phyloP scores from a whole-genome alignment of 2,329 filamentous ascomycete genomes.

The Apiospora koreana region DNA sequence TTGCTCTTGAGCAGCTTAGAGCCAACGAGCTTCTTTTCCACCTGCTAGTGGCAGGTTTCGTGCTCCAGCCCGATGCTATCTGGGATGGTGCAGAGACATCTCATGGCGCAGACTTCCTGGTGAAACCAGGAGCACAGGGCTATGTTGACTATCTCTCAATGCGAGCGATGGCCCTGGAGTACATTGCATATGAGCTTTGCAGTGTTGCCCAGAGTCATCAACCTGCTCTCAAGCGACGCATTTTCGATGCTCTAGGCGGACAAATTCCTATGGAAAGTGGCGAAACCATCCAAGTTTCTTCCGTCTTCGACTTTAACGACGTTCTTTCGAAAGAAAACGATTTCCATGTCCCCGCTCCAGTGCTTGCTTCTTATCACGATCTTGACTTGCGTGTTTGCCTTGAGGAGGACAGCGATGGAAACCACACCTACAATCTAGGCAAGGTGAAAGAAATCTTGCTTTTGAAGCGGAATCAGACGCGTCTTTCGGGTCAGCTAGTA shows the following conservation, averaged over 20 bases:
- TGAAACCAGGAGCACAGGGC: slow-evolving; percentile 65
- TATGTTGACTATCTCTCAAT: slow-evolving; percentile 77
- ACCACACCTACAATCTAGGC: slow-evolving; percentile 65
- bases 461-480: slow-evolving; percentile 65
- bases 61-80: slow-evolving; percentile 66
- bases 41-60: slow-evolving; percentile 69
- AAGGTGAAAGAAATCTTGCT: slow-evolving; percentile 74
- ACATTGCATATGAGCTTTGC: slow-evolving; percentile 82
- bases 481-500: slow-evolving; percentile 49
- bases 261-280: slow-evolving; percentile 68
- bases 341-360: slow-evolving; percentile 54
- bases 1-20: slow-evolving; percentile 79
- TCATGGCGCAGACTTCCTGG: slow-evolving; percentile 65
- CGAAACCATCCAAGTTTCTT: slow-evolving; percentile 67
- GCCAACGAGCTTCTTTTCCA: slow-evolving; percentile 78
- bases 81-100: slow-evolving; percentile 71
- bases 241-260: slow-evolving; percentile 76
- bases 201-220: slow-evolving; percentile 70
- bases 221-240: slow-evolving; percentile 68
- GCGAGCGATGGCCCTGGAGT: slow-evolving; percentile 79
- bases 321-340: slow-evolving; percentile 64
- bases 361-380: slow-evolving; percentile 61
- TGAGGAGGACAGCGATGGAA: slow-evolving; percentile 58
- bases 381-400: slow-evolving; percentile 68
- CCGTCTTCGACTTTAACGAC: slow-evolving; percentile 82